A percentile compares a stretch with the other conserved stretches of the same genome.
These are phyloP conservation scores for Lodderomyces elongisporus DNA, from an alignment of 1,139 yeast species.

Conservation along the genomic window DNA sequence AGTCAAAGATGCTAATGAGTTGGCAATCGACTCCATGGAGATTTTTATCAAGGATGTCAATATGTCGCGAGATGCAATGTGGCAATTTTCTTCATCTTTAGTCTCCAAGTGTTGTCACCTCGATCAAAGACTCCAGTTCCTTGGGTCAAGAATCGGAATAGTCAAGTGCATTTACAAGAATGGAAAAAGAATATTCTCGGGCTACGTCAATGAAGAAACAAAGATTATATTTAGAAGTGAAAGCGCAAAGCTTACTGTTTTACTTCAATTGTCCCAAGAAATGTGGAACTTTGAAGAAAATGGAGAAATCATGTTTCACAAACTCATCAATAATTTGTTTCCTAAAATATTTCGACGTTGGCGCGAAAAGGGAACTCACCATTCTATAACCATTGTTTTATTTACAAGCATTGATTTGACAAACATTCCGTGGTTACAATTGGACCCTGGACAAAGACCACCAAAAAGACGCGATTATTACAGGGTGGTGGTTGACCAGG, in stretches of 20 bases:
- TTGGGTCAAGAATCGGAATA: constrained; percentile 55
- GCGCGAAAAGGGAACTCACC: constrained; percentile 84
- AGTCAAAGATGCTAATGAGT: constrained; percentile 33
- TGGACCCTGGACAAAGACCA: constrained; percentile 70
- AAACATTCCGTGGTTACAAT: constrained; percentile 48
- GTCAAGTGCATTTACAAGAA: constrained; percentile 65
- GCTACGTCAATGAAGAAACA: constrained; percentile 68
- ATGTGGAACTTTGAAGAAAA: constrained; percentile 99
- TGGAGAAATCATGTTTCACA: constrained; percentile 91
- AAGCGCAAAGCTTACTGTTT: constrained; percentile 75
- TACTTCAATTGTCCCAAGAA: constrained; percentile 86
- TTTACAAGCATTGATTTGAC: constrained; percentile 77
- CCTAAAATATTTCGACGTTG: constrained; percentile 88
- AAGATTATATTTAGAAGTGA: constrained; percentile 84
- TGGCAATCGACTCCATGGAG: constrained; percentile 78
- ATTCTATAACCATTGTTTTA: constrained; percentile 82
- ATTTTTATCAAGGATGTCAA: constrained; percentile 75
- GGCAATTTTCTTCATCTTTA: constrained; percentile 68
- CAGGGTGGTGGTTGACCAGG: constrained; percentile 93
- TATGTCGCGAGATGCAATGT: constrained; percentile 89
- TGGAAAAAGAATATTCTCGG: constrained; percentile 62
- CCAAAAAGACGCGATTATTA: constrained; percentile 71
- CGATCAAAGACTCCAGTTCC: constrained; percentile 60
- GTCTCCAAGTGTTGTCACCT: constrained; percentile 61
- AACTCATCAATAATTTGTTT: constrained; percentile 81